Percentiles rank a stretch among this genome's conserved stretches.
Evolutionary conservation across 164 flowering plant genomes (phyloP).

Genomic region (Sextonia rubra): DNA sequence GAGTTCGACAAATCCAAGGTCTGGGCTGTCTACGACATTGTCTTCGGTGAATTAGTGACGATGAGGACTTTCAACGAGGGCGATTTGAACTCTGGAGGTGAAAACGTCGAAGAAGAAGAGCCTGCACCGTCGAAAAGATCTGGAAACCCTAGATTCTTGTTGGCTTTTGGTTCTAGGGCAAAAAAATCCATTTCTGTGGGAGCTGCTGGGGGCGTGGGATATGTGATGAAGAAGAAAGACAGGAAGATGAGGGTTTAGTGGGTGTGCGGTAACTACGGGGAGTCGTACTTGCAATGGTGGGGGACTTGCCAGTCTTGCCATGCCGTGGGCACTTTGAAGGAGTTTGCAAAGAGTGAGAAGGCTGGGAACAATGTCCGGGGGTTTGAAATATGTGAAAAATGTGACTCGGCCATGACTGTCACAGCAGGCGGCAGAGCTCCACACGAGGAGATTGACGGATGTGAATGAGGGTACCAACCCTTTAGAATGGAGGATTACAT

Average conservation of each 20-base stretch:
- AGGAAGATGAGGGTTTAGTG: conserved; percentile 43
- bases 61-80: not conserved
- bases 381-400: conserved; percentile 37
- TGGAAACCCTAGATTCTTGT: conserved; percentile 18
- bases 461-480: conserved; percentile 50
- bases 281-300: conserved; percentile 81
- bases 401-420: conserved; percentile 53
- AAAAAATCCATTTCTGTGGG: conserved; percentile 14
- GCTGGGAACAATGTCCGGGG: conserved; percentile 27
- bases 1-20: not conserved
- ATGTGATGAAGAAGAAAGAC: conserved; percentile 29
- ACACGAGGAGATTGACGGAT: conserved; percentile 58
- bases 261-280: conserved; percentile 76
- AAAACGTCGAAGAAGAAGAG: not conserved
- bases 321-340: conserved; percentile 40
- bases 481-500: conserved; percentile 58
- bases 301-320: conserved; percentile 58
- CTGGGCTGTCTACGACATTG: conserved; percentile 7
- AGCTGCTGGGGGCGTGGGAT: not conserved
- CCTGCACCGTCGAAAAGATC: not conserved
- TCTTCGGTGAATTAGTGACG: not conserved
- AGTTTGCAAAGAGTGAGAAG: conserved; percentile 28
- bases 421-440: conserved; percentile 18
- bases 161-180: conserved; percentile 24
- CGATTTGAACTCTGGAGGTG: no score